Evolutionary conservation across 371 early-diverging fungal genomes (phyloP), one percentile per base, ranked within the genome.

Genomic region (Chytridiales sp.): DNA sequence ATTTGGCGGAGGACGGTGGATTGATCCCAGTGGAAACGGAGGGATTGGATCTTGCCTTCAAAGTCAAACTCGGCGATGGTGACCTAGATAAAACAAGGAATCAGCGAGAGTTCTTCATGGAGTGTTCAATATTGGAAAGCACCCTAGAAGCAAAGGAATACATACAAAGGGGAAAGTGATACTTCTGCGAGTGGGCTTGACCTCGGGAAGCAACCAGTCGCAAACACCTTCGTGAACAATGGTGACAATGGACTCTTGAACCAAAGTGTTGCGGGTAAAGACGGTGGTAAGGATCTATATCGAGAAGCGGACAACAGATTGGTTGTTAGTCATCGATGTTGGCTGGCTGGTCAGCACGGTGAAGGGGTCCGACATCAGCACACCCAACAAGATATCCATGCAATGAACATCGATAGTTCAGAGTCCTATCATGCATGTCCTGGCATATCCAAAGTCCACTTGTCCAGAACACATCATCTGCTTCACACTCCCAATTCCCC

Each of bases 1-100:
- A 71, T 61, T 59, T 80, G 80, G 9, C 65, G 41, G 46, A 80
- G 62, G 15, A 80, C 73, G 24, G 75, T 50, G 2, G 73, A 78
- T 52, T 78, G 80, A 68, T 79, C 80, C 76, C 76, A 79, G 72
- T 77, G 74, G 31, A 68, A 47, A 27, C 65, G 66, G 36, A 66
- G 41, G 41, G 59, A 43, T 4, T 39, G 47, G 35, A 78, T 73
- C 47, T 61, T 52, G 29, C 46, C 67, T 19, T 53, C 34, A 6
- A n/a, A 53, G 51, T 67, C 53, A 44, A 75, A 60, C 51, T 41
- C 27, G 32, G 61, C 66, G 50, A 76, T 53, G 17, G 73, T 54
- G 22, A 74, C 58, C 72, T 73, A 32, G 35, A 40, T 6, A 26
- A 40, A n/a, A 22, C 42, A 9, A 11, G 22, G 21, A 17, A 22